These are phyloP conservation scores for Leptographium flavum DNA, from an alignment of 2,329 filamentous ascomycete genomes.

Conservation along the genomic window DNA sequence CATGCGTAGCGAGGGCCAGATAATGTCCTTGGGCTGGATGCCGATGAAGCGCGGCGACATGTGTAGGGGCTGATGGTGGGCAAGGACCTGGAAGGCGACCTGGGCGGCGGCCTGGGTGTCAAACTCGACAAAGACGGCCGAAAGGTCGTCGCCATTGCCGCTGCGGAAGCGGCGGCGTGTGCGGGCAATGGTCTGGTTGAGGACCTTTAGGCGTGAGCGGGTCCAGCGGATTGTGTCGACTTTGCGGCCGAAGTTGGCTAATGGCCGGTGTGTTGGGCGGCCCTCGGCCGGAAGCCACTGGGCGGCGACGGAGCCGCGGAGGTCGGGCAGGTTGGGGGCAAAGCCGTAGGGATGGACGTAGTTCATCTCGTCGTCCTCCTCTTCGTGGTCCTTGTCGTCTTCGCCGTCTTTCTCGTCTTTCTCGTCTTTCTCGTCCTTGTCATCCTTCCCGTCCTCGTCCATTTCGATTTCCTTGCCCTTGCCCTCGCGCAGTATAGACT, in stretches of 20 bases:
- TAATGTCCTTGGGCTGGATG: conserved; percentile 63
- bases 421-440: background rate
- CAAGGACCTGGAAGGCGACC: conserved; percentile 65
- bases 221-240: conserved; percentile 85
- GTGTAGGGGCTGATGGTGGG: conserved; percentile 68
- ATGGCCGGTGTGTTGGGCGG: conserved; percentile 54
- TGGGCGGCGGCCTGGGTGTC: conserved; percentile 71
- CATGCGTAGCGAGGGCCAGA: conserved; percentile 66
- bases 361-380: conserved; percentile 34
- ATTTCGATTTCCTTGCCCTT: background rate
- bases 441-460: background rate
- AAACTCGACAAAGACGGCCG: conserved; percentile 89
- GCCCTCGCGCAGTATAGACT: conserved; percentile 1
- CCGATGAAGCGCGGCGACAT: conserved; percentile 79
- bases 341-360: conserved; percentile 20
- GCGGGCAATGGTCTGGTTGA: conserved; percentile 23
- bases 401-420: conserved; percentile 2
- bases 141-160: conserved; percentile 48
- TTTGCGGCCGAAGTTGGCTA: conserved; percentile 52
- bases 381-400: conserved; percentile 31
- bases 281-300: conserved; percentile 54
- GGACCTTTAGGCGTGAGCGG: conserved; percentile 44
- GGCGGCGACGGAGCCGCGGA: conserved; percentile 41
- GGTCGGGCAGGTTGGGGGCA: conserved; percentile 15
- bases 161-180: conserved; percentile 43